A percentile compares a stretch with the other conserved stretches of the same genome.
Evolutionary conservation across 805 yeast genomes (phyloP).

Genomic region (Schwanniomyces occidentalis): DNA sequence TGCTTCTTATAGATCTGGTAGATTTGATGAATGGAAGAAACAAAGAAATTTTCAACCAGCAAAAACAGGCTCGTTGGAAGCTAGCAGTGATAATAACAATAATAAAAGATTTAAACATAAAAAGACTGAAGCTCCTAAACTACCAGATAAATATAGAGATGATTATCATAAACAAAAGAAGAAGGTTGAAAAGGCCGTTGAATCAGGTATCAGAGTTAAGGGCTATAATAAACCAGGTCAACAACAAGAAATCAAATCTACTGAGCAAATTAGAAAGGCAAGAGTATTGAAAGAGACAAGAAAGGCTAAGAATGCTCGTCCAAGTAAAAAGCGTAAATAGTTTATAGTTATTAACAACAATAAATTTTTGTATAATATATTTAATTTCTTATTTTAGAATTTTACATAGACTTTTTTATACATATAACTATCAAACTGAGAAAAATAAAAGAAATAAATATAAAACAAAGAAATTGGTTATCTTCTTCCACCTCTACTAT

Average conservation of each 20-base stretch:
- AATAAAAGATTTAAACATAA: constrained; percentile 67
- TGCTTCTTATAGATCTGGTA: constrained; percentile 87
- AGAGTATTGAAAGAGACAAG: constrained; percentile 71
- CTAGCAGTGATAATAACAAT: constrained; percentile 23
- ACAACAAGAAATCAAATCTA: constrained; percentile 59
- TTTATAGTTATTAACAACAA: constrained; percentile 1
- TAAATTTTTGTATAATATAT: constrained; percentile 1
- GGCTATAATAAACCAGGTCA: constrained; percentile 56
- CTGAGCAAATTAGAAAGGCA: constrained; percentile 76
- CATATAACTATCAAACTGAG: neutral
- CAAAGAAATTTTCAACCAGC: constrained; percentile 57
- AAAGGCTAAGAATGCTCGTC: constrained; percentile 84
- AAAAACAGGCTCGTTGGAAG: constrained; percentile 57
- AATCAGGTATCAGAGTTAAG: constrained; percentile 69
- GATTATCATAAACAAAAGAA: constrained; percentile 80
- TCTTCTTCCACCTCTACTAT: constrained; percentile 41
- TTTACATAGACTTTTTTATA: constrained; percentile 1
- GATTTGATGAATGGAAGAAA: constrained; percentile 88
- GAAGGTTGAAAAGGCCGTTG: constrained; percentile 78
- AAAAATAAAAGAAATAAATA: neutral
- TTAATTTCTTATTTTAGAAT: neutral
- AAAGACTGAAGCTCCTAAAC: constrained; percentile 73
- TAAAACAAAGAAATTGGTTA: constrained; percentile 2
- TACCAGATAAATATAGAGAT: constrained; percentile 90
- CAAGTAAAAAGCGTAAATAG: constrained; percentile 35